A percentile compares a stretch with the other conserved stretches of the same genome.
Conservation (phyloP, 352 stramenopile species). For the Phytophthora syringae region DNA sequence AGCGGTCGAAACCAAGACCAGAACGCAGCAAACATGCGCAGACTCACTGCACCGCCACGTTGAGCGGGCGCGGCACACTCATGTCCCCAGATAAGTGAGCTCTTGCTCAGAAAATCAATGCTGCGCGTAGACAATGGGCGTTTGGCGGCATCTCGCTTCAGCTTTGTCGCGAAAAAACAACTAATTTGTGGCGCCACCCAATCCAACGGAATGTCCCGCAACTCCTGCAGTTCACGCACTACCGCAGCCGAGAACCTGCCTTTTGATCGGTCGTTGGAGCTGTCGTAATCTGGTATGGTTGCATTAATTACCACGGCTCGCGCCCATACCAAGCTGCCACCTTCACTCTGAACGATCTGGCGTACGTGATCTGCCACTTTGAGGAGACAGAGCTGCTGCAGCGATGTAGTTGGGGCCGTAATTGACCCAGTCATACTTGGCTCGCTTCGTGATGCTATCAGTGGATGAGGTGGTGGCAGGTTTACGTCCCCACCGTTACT, state of each 20-base stretch:
- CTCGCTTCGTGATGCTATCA: constrained; percentile 45
- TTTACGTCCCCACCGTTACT: not conserved
- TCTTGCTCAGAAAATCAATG: constrained; percentile 83
- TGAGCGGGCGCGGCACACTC: constrained; percentile 40
- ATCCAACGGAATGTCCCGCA: constrained; percentile 59
- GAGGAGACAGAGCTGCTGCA: constrained; percentile 56
- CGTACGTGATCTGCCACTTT: constrained; percentile 65
- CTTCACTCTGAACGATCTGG: constrained; percentile 42
- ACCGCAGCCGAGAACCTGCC: constrained; percentile 32
- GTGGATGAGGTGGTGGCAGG: constrained; percentile 1
- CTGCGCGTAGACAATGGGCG: constrained; percentile 73
- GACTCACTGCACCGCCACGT: constrained; percentile 49
- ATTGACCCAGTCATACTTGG: constrained; percentile 37
- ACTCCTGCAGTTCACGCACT: constrained; percentile 48
- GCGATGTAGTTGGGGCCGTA: constrained; percentile 31
- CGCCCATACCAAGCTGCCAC: constrained; percentile 73
- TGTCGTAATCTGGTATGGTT: constrained; percentile 12
- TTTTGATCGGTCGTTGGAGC: constrained; percentile 5
- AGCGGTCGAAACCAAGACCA: constrained; percentile 82
- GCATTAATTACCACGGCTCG: constrained; percentile 63
- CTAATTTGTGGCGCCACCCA: constrained; percentile 72
- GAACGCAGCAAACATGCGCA: constrained; percentile 76
- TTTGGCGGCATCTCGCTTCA: constrained; percentile 68
- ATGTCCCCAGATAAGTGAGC: constrained; percentile 69
- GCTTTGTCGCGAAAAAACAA: constrained; percentile 80